Evolutionary conservation across 208 protist genomes (phyloP).

Genomic region (Trypanosoma theileri): DNA sequence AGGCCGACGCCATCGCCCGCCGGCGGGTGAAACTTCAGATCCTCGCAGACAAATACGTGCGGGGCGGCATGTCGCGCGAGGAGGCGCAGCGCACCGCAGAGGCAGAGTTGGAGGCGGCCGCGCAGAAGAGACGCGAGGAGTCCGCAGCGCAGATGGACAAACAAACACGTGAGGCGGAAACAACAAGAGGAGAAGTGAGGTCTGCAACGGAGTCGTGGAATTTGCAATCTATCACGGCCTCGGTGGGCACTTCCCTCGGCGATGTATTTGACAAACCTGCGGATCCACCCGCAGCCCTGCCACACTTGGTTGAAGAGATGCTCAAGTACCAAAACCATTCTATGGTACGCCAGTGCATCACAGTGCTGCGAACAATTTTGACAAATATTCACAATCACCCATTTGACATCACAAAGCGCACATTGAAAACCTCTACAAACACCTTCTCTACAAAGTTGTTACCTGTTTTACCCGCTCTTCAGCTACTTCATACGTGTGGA

Average conservation of each 20-base stretch:
- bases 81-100: slow-evolving; percentile 50
- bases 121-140: slow-evolving; percentile 33
- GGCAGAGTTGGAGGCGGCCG: slow-evolving; percentile 51
- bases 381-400: slow-evolving; percentile 59
- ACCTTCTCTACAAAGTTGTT: slow-evolving; percentile 50
- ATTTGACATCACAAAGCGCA: slow-evolving; percentile 69
- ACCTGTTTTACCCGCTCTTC: slow-evolving; percentile 44
- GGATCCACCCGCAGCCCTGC: slow-evolving; percentile 12
- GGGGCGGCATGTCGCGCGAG: slow-evolving; percentile 48
- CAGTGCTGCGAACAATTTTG: slow-evolving; percentile 60
- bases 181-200: neutral
- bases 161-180: neutral
- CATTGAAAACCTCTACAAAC: slow-evolving; percentile 55
- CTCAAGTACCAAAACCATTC: slow-evolving; percentile 19
- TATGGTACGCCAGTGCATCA: slow-evolving; percentile 32
- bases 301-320: slow-evolving; percentile 34
- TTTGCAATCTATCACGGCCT: slow-evolving; percentile 21
- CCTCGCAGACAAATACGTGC: slow-evolving; percentile 62
- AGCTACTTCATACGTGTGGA: slow-evolving; percentile 58
- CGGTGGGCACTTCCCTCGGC: slow-evolving; percentile 21
- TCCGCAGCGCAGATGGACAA: slow-evolving; percentile 17
- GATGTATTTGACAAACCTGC: slow-evolving; percentile 33
- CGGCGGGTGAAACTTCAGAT: slow-evolving; percentile 67
- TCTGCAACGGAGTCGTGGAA: slow-evolving; percentile 32
- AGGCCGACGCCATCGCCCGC: slow-evolving; percentile 50